Evolutionary conservation across 2,329 filamentous ascomycete species (phyloP).

Genomic region (Colletotrichum paranaense): DNA sequence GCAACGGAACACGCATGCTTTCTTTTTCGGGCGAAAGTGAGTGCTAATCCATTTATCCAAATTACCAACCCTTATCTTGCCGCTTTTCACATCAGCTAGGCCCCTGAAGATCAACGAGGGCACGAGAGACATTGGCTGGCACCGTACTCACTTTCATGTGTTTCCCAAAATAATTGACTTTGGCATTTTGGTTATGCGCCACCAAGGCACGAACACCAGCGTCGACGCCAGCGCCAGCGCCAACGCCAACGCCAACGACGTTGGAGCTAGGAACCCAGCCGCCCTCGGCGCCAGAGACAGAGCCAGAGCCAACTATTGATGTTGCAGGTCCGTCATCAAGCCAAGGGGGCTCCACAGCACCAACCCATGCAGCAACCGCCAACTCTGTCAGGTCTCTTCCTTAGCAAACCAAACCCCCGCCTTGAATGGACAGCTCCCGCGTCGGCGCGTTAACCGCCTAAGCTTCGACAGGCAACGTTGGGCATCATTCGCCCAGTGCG

Average conservation of each 20-base stretch:
- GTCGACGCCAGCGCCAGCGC: neutral
- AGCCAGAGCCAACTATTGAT: slow-evolving; percentile 26
- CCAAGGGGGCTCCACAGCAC: neutral
- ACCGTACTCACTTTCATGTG: neutral
- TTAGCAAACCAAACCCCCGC: slow-evolving; percentile 8
- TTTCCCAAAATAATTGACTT: neutral
- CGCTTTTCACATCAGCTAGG: too few relatives aligned
- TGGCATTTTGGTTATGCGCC: neutral
- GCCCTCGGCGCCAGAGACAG: neutral
- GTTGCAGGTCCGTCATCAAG: neutral
- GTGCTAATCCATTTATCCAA: neutral
- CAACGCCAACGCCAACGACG: slow-evolving; percentile 1
- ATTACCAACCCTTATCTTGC: neutral
- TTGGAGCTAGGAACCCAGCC: slow-evolving; percentile 13
- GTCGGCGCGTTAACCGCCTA: slow-evolving; percentile 6
- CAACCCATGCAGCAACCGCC: neutral
- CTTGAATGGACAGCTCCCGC: neutral
- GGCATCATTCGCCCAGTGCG: neutral
- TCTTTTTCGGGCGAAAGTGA: slow-evolving; percentile 13
- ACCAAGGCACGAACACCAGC: neutral
- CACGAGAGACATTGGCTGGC: neutral
- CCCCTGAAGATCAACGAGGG: neutral
- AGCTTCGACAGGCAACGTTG: neutral
- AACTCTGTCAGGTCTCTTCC: neutral
- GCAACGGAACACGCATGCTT: slow-evolving; percentile 19